Conservation (phyloP, 768 basidiomycete genomes). For the Russula abietina region DNA sequence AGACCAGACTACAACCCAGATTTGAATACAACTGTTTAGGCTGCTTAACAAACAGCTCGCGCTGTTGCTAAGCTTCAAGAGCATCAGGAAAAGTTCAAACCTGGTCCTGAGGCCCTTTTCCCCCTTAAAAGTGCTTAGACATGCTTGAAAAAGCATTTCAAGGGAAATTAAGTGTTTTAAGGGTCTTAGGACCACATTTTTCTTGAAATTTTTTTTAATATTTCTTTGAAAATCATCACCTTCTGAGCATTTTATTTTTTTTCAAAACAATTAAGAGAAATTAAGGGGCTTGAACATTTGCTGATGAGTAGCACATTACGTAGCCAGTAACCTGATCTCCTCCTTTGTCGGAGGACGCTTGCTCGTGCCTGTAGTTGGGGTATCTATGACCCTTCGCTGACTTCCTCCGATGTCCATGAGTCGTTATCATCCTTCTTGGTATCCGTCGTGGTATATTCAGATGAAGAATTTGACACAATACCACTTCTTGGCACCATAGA, state of each 20-base stretch:
- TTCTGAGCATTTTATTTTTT: too few species aligned
- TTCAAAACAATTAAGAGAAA: too few species aligned
- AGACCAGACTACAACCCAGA: constrained; percentile 51
- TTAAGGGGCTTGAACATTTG: too few species aligned
- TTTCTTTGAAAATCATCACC: too few species aligned
- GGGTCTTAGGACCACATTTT: too few species aligned
- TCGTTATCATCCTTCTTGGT: constrained; percentile 39
- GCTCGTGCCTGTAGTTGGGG: constrained; percentile 21
- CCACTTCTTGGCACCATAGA: constrained; percentile 25
- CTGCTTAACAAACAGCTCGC: constrained; percentile 68
- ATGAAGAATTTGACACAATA: constrained; percentile 42
- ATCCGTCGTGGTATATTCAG: constrained; percentile 51
- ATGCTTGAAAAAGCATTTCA: too few species aligned
- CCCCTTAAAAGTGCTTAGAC: too few species aligned
- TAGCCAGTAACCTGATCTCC: constrained; percentile 32
- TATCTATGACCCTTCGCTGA: constrained; percentile 31
- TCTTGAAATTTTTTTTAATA: too few species aligned
- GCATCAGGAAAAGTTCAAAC: too few species aligned
- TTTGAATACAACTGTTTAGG: constrained; percentile 61
- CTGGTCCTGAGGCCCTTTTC: too few species aligned
- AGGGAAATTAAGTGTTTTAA: too few species aligned
- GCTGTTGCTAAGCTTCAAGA: constrained; percentile 54
- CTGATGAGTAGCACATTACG: too few species aligned
- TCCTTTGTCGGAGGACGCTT: constrained; percentile 25
- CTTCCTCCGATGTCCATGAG: constrained; percentile 57